These are phyloP conservation scores for Trichoderma sp. DNA, from an alignment of 2,329 filamentous ascomycete genomes.

Conservation along the genomic window DNA sequence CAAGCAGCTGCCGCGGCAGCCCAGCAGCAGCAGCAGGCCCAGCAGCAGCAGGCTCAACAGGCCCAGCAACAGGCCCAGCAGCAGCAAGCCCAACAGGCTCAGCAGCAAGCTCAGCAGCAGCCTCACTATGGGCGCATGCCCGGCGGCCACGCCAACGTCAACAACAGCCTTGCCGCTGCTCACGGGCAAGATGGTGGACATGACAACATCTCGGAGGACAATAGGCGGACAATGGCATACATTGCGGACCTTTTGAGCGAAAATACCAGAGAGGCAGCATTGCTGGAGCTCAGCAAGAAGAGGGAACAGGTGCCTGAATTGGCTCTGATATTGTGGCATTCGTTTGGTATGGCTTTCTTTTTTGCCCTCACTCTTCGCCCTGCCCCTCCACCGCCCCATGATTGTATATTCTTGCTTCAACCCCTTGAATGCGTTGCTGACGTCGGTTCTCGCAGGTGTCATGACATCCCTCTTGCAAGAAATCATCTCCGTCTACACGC, in stretches of 20 bases:
- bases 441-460: conserved; percentile 63
- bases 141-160: conserved; percentile 59
- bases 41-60: conserved; percentile 58
- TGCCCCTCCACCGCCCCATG: conserved; percentile 13
- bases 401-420: background rate
- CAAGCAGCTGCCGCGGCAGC: conserved; percentile 49
- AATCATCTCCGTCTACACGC: conserved; percentile 97
- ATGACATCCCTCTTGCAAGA: conserved; percentile 98
- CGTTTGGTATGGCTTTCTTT: conserved; percentile 69
- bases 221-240: conserved; percentile 87
- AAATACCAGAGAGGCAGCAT: conserved; percentile 81
- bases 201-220: conserved; percentile 82
- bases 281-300: conserved; percentile 98
- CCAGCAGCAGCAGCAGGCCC: conserved; percentile 56
- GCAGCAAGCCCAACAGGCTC: conserved; percentile 47
- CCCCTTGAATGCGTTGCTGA: conserved; percentile 6
- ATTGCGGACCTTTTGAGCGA: conserved; percentile 90
- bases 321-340: conserved; percentile 96
- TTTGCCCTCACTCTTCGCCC: background rate
- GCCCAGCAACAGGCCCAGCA: conserved; percentile 41
- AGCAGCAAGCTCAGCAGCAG: conserved; percentile 43
- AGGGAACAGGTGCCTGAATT: conserved; percentile 96
- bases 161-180: conserved; percentile 42
- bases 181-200: conserved; percentile 59
- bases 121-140: conserved; percentile 75